Percentiles rank a stretch among this genome's conserved stretches.
phyloP scores from a whole-genome alignment of 176 grass and related monocot species.

The Pontederia crassipes region DNA sequence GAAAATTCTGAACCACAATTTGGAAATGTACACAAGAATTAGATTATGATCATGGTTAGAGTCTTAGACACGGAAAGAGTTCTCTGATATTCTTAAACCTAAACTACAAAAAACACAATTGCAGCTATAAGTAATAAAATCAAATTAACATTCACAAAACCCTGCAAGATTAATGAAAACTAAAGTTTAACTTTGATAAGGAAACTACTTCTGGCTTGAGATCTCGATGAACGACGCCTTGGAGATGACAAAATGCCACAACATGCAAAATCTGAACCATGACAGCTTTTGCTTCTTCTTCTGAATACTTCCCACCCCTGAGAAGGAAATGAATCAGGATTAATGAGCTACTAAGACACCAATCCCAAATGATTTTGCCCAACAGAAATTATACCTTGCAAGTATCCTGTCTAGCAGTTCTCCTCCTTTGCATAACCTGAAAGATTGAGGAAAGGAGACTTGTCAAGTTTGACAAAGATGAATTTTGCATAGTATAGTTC shows the following conservation, averaged over 20 bases:
- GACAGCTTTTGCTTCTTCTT: conserved; percentile 47
- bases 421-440: conserved; percentile 53
- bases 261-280: conserved; percentile 43
- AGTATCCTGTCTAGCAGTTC: conserved; percentile 43
- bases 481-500: neutral
- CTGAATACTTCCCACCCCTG: conserved; percentile 51
- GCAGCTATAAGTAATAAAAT: too few species aligned
- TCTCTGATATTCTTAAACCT: too few species aligned
- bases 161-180: neutral
- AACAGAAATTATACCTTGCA: conserved; percentile 19
- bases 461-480: too few species aligned
- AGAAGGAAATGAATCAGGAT: conserved; percentile 3
- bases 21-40: conserved; percentile 2
- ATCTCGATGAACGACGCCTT: conserved; percentile 51
- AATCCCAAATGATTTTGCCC: neutral
- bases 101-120: too few species aligned
- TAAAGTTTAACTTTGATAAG: conserved; percentile 17
- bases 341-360: neutral
- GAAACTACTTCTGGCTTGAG: conserved; percentile 47
- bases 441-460: too few species aligned
- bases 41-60: too few species aligned
- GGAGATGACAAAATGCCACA: conserved; percentile 46
- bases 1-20: conserved; percentile 39
- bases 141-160: neutral
- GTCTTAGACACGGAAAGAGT: too few species aligned